Percentiles rank a stretch among this genome's conserved stretches.
phyloP scores from a whole-genome alignment of 208 protist species.

The Trypanosoma caninum region DNA sequence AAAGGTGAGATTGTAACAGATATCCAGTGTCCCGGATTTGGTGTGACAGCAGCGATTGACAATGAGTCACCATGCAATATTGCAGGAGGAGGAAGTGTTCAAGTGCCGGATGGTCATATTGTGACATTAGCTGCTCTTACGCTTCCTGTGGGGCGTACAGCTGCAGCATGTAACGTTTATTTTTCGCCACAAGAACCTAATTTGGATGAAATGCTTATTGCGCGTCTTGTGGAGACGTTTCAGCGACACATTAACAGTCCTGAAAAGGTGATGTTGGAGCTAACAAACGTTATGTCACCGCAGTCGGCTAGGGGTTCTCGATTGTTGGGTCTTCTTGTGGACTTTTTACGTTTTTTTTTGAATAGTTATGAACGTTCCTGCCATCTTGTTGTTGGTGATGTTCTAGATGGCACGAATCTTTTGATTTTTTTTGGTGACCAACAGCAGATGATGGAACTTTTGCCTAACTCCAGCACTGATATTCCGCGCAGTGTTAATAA shows the following conservation, averaged over 20 bases:
- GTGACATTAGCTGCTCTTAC: constrained; percentile 43
- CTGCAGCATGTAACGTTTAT: constrained; percentile 39
- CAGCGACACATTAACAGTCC: constrained; percentile 49
- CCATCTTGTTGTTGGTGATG: background rate
- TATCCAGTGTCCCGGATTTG: constrained; percentile 61
- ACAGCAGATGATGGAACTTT: background rate
- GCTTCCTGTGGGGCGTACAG: constrained; percentile 28
- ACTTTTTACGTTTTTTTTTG: constrained; percentile 32
- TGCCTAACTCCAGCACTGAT: background rate
- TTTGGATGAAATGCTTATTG: constrained; percentile 48
- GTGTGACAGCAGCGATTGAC: constrained; percentile 44
- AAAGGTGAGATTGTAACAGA: constrained; percentile 25
- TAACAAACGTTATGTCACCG: constrained; percentile 21
- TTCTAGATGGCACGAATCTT: constrained; percentile 3
- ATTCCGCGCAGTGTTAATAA: background rate
- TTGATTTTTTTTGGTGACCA: constrained; percentile 6
- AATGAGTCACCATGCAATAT: constrained; percentile 46
- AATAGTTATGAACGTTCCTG: background rate
- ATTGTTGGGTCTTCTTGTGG: constrained; percentile 49
- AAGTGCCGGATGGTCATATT: constrained; percentile 28
- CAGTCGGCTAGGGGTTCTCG: constrained; percentile 45
- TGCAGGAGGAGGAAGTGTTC: constrained; percentile 32
- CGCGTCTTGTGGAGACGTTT: constrained; percentile 59
- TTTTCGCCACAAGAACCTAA: constrained; percentile 17
- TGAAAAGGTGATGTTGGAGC: constrained; percentile 37